phyloP scores from a whole-genome alignment of 2,329 filamentous ascomycete species.

The Aspergillus texensis region DNA sequence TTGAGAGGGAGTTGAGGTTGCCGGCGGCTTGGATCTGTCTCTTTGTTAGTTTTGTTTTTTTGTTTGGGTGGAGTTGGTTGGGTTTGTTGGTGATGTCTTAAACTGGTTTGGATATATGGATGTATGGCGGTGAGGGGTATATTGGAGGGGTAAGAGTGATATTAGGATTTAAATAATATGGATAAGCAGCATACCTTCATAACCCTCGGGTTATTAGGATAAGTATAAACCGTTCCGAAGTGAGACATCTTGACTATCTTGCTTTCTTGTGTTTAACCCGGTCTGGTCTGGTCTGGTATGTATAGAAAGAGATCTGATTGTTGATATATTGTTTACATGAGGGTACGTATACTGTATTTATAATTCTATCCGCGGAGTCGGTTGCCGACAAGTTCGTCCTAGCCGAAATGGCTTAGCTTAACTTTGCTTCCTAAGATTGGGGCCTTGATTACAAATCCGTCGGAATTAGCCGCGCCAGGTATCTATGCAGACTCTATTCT shows the following conservation, averaged over 20 bases:
- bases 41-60: neutral
- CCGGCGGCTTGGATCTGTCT: conserved; percentile 33
- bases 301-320: too few relatives aligned
- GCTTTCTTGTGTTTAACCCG: neutral
- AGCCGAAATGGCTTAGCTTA: too few relatives aligned
- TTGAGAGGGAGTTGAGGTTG: conserved; percentile 40
- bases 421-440: neutral
- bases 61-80: neutral
- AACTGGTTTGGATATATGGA: neutral
- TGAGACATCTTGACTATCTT: conserved; percentile 18
- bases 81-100: neutral
- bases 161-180: too few relatives aligned
- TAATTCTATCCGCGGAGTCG: too few relatives aligned
- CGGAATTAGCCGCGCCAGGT: neutral
- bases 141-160: too few relatives aligned
- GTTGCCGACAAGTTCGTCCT: too few relatives aligned
- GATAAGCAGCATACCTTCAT: conserved; percentile 17
- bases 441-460: neutral
- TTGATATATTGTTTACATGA: too few relatives aligned
- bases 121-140: neutral
- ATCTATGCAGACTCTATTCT: too few relatives aligned
- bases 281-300: too few relatives aligned
- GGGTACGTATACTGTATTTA: too few relatives aligned
- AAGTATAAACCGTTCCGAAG: conserved; percentile 24
- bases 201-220: conserved; percentile 27